phyloP scores from a whole-genome alignment of 169 alveolate genomes.

The Miamiensis avidus region DNA sequence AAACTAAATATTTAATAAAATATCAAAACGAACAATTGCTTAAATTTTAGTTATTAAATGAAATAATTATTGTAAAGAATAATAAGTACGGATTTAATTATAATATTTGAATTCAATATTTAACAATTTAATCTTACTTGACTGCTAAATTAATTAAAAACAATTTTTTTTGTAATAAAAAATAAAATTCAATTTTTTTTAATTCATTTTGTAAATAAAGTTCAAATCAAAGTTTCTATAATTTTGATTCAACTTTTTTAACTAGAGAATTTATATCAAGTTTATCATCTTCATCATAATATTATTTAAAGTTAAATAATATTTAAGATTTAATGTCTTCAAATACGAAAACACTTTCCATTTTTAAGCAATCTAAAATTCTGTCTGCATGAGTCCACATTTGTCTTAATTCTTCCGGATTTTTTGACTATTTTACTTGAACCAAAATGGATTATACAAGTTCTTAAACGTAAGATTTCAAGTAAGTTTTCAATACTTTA shows the following conservation, averaged over 20 bases:
- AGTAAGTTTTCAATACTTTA: conserved; percentile 19
- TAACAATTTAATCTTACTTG: too few relatives aligned
- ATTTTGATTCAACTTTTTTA: conserved; percentile 25
- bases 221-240: too few relatives aligned
- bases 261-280: conserved; percentile 28
- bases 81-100: too few relatives aligned
- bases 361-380: conserved; percentile 38
- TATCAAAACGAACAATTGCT: too few relatives aligned
- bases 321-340: conserved; percentile 36
- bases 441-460: neutral
- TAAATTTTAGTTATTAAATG: too few relatives aligned
- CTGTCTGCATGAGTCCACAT: conserved; percentile 46
- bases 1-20: too few relatives aligned
- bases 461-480: conserved; percentile 26
- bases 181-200: too few relatives aligned
- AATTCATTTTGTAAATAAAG: too few relatives aligned
- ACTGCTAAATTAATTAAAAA: too few relatives aligned
- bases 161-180: too few relatives aligned
- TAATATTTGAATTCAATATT: too few relatives aligned
- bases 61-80: too few relatives aligned
- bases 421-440: conserved; percentile 7
- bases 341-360: conserved; percentile 31
- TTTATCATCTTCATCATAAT: conserved; percentile 46
- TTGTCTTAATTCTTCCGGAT: conserved; percentile 14
- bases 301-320: conserved; percentile 39